phyloP scores from a whole-genome alignment of 2,329 filamentous ascomycete genomes.

The Xenosphaeropsis pyriputrescens region DNA sequence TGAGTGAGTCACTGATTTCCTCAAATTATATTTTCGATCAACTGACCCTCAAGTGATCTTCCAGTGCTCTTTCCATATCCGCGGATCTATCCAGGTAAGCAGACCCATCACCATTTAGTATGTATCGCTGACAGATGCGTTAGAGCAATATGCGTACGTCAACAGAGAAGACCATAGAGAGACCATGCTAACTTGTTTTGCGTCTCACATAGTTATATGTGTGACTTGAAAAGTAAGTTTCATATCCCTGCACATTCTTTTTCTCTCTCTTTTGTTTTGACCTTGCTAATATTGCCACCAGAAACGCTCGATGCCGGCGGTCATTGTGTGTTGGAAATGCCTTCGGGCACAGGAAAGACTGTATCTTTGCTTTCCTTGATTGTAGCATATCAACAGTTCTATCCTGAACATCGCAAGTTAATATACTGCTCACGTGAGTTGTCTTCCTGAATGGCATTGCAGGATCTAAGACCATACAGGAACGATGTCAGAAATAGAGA shows the following conservation, averaged over 20 bases:
- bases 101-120: not conserved
- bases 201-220: constrained; percentile 49
- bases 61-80: constrained; percentile 63
- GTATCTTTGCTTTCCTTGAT: constrained; percentile 91
- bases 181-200: not conserved
- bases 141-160: constrained; percentile 51
- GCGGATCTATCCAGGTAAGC: constrained; percentile 46
- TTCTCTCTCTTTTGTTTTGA: no score
- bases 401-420: constrained; percentile 84
- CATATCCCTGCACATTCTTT: not conserved
- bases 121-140: constrained; percentile 27
- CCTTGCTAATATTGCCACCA: constrained; percentile 6
- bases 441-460: not conserved
- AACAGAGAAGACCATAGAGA: not conserved
- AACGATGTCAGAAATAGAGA: constrained; percentile 99
- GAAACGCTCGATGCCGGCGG: constrained; percentile 82
- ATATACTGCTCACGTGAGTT: constrained; percentile 85
- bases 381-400: constrained; percentile 88
- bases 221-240: constrained; percentile 54
- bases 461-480: constrained; percentile 21
- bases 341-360: constrained; percentile 95
- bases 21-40: constrained; percentile 2
- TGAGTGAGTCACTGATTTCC: constrained; percentile 33
- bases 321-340: constrained; percentile 97
- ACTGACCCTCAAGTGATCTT: constrained; percentile 35